Evolutionary conservation across 352 stramenopile species (phyloP), one percentile per base, ranked within the genome.

Genomic region (Phytophthora hibernalis): DNA sequence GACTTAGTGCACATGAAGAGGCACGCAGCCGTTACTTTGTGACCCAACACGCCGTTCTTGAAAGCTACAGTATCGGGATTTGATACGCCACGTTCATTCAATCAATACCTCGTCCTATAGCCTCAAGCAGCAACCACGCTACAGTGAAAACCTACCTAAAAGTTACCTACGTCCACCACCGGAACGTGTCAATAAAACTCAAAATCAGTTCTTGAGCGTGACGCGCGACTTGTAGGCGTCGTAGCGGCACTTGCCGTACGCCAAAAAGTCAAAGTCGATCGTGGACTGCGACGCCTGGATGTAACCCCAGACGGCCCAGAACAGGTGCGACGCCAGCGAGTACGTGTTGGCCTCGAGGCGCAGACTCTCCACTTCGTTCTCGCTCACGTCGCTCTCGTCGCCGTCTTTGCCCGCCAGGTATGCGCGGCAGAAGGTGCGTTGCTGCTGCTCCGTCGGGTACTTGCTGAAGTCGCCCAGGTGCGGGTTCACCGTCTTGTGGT

Each of bases 201-300:
- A n/a, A 2, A 21, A 28, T 51, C 20, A 24, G 18, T 89, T 66
- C 47, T 74, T 69, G 40, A 87, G 48, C 26, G 84, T 91, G 35
- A 83, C 65, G 53, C 75, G 75, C 16, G 77, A 85, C 67, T 82
- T 89, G 56, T 89, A 95, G 3, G 79, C 83, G 12, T 88, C 69
- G 63, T 91, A 90, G 33, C 85, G 87, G 67, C 83, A 89, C 43
- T 80, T 67, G 21, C 77, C 90, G 70, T 97, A 98, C 5, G 67
- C 80, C 21, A 97, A 21, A 60, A 96, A 98, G 78, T 98, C 91
- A 72, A 98, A 98, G 58, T 98, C 89, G 37, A 98, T 97, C 56
- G 79, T 74, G 5, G 93, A 98, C 68, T 97, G 87, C 24, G 65
- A 57, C 11, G 86, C 87, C 71, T 98, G 94, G 49, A 98, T 93